These are phyloP conservation scores for Thraustochytrium striatum DNA, from an alignment of 352 stramenopile genomes.

Conservation along the genomic window DNA sequence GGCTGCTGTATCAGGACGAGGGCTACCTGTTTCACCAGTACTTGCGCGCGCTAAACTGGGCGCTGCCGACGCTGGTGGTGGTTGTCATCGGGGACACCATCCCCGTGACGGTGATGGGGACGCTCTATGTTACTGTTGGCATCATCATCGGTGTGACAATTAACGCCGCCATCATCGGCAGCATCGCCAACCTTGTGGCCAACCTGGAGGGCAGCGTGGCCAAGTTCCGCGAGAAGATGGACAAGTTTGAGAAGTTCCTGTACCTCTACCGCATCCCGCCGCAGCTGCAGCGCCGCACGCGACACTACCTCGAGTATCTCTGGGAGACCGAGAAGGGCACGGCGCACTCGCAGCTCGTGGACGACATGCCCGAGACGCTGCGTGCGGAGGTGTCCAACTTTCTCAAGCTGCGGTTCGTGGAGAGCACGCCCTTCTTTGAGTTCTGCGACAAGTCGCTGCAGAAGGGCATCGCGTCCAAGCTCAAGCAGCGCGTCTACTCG, in stretches of 20 bases:
- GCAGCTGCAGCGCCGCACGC: constrained; percentile 13
- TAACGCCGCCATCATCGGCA: constrained; percentile 63
- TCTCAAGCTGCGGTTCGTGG: constrained; percentile 49
- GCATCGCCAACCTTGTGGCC: constrained; percentile 62
- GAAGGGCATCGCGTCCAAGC: constrained; percentile 57
- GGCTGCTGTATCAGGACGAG: constrained; percentile 54
- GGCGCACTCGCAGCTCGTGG: constrained; percentile 26
- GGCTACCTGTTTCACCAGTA: constrained; percentile 57
- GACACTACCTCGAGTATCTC: constrained; percentile 50
- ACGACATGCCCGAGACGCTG: constrained; percentile 44
- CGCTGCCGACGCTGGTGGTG: constrained; percentile 63
- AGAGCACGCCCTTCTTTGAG: constrained; percentile 57
- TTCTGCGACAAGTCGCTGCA: constrained; percentile 55
- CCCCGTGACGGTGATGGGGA: constrained; percentile 60
- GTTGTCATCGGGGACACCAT: constrained; percentile 65
- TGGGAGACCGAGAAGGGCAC: constrained; percentile 49
- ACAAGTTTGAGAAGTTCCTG: constrained; percentile 61
- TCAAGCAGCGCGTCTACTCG: constrained; percentile 57
- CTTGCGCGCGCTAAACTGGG: constrained; percentile 62
- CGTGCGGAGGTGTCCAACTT: constrained; percentile 48
- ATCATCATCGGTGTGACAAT: constrained; percentile 65
- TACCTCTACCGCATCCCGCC: constrained; percentile 52
- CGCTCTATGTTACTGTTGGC: constrained; percentile 60
- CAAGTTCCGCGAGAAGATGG: constrained; percentile 59
- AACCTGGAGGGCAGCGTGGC: constrained; percentile 59